Evolutionary conservation across 2,329 filamentous ascomycete genomes (phyloP), one percentile per base, ranked within the genome.

Genomic region (Triangularia setosa): DNA sequence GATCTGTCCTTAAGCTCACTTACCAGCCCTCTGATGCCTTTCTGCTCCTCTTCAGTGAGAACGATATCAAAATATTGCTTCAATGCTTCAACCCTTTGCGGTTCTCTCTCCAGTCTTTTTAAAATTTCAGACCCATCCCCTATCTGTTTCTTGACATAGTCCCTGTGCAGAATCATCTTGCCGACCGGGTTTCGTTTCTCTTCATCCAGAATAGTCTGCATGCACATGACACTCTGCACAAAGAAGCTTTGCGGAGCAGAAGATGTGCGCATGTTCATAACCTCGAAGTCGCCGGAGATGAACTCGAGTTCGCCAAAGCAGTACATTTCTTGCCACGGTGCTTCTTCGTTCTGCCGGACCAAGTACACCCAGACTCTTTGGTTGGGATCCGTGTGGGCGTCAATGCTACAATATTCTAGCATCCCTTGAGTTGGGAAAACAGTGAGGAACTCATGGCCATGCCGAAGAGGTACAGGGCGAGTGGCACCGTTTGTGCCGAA

Each of bases 251-350:
- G 68, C 1, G 74, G 76, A 44, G 67, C 55, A 8, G 72, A 77
- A 69, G 74, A 76, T 27, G 74, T 74, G 14, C 64, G 74, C 64
- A 77, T 75, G 69, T 80, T 83, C 75, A 83, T 81, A 65, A 81
- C 74, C 64, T 77, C 74, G 61, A 80, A 83, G 70, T 84, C 82
- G 55, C 73, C 74, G 3, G 76, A 73, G 58, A 81, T 73, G 68
- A 81, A 80, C 70, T 84, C 82, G 7, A 73, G 76, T 62, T 84
- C 80, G 4, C 77, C 78, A 69, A 86, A 86, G 65, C 79, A 80
- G 71, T 86, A 86, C 52, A 75, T 77, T 9, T 80, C 77, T 12
- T 73, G 70, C 78, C 82, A 87, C 0, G 75, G 73, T 7, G 71
- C 72, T 0, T 73, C 66, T 8, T 74, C 60, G 30, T 63, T 70